Evolutionary conservation across 2,329 filamentous ascomycete genomes (phyloP).

Genomic region (Hypomyces perniciosus): DNA sequence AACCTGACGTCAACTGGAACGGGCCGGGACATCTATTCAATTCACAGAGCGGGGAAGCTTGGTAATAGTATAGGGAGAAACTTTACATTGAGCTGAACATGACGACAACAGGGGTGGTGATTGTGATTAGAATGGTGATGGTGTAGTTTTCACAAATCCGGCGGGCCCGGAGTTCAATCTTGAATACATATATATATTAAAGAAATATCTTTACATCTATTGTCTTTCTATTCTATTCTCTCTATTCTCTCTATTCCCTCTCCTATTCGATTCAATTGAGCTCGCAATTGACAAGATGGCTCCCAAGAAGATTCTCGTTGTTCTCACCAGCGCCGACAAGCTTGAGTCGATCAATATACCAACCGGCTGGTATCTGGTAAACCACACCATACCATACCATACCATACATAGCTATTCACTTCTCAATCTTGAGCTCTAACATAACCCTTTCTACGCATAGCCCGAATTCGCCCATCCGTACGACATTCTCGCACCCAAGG

Average conservation of each 20-base stretch:
- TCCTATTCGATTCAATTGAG: neutral
- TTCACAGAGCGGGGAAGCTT: no score
- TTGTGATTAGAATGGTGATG: no score
- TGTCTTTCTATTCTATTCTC: no score
- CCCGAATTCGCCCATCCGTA: conserved; percentile 62
- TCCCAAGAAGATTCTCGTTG: conserved; percentile 58
- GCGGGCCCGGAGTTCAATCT: neutral
- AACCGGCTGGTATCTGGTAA: conserved; percentile 67
- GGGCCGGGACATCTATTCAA: no score
- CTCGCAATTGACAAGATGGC: neutral
- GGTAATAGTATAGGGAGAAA: no score
- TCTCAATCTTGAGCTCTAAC: neutral
- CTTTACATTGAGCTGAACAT: no score
- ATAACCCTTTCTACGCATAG: conserved; percentile 24
- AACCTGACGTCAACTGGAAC: neutral
- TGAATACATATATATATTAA: neutral
- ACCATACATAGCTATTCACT: neutral
- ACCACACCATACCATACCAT: conserved; percentile 12
- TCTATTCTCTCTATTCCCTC: no score
- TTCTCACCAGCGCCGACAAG: conserved; percentile 58
- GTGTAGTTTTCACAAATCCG: no score
- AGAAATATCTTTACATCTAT: no score
- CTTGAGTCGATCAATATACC: conserved; percentile 43
- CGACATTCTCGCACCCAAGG: conserved; percentile 48
- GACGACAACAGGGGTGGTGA: no score